These are phyloP conservation scores for Croton laevigatus DNA, from an alignment of 441 rosid species.

Conservation along the genomic window DNA sequence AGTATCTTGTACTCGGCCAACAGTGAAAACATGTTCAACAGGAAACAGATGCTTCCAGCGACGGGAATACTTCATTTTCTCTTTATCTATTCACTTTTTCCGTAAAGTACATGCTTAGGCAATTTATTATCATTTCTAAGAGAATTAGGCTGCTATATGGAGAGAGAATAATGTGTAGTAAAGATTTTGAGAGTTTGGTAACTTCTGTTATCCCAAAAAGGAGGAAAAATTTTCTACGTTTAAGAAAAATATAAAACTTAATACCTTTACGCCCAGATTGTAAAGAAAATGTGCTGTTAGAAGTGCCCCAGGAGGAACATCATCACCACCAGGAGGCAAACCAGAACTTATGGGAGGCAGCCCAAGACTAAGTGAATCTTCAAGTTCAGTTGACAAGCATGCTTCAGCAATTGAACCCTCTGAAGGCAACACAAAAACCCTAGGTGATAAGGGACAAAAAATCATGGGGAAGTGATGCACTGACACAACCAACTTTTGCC, in stretches of 20 bases:
- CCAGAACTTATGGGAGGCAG: constrained; percentile 81
- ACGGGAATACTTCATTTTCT: background rate
- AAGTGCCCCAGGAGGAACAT: constrained; percentile 79
- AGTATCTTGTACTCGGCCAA: background rate
- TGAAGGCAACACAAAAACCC: constrained; percentile 89
- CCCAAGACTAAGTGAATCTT: constrained; percentile 82
- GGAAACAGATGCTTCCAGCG: background rate
- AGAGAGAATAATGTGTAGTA: background rate
- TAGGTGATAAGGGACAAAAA: constrained; percentile 81
- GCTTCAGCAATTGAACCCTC: constrained; percentile 94
- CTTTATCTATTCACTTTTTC: background rate
- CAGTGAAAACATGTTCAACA: constrained; percentile 6
- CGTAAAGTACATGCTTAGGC: background rate
- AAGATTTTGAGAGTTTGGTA: background rate
- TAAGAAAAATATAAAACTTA: constrained; percentile 12
- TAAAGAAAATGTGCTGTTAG: constrained; percentile 92
- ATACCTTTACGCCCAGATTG: constrained; percentile 82
- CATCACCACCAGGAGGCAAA: constrained; percentile 59
- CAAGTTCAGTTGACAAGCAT: constrained; percentile 56
- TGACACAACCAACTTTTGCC: constrained; percentile 50
- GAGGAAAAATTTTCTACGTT: constrained; percentile 3
- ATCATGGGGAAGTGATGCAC: constrained; percentile 90
- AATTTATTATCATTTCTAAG: constrained; percentile 2
- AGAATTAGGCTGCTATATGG: background rate
- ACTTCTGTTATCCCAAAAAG: background rate